Percentiles rank a stretch among this genome's conserved stretches.
These are phyloP conservation scores for Phytophthora niederhauseri DNA, from an alignment of 352 stramenopile species.

Conservation along the genomic window DNA sequence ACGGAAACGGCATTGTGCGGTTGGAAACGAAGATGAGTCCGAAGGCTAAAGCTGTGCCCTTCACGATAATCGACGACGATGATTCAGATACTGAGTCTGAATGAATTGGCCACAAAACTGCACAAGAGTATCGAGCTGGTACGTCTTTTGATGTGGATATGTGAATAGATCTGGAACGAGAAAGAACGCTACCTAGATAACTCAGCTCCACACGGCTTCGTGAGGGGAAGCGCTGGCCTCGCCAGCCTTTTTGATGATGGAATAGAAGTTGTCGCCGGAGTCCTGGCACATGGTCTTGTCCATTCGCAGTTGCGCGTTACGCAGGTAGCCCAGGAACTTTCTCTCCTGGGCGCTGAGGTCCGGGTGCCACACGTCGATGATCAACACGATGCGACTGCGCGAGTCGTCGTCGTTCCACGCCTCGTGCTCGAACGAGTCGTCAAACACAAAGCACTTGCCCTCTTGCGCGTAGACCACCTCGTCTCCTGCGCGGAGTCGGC, in stretches of 20 bases:
- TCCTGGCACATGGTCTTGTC: constrained; percentile 54
- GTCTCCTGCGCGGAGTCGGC: constrained; percentile 74
- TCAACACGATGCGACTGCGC: constrained; percentile 89
- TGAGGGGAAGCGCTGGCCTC: constrained; percentile 38
- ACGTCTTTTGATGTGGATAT: constrained; percentile 14
- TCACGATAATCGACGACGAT: constrained; percentile 37
- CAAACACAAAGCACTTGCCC: constrained; percentile 96
- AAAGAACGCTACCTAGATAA: neutral
- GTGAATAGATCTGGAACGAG: constrained; percentile 21
- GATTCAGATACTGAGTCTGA: constrained; percentile 40
- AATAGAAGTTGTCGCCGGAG: constrained; percentile 70
- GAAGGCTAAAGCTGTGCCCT: constrained; percentile 22
- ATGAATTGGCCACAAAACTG: constrained; percentile 14
- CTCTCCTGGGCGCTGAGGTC: constrained; percentile 90
- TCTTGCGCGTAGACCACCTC: constrained; percentile 75
- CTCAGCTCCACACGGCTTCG: constrained; percentile 60
- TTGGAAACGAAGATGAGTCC: neutral
- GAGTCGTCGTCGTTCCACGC: constrained; percentile 95
- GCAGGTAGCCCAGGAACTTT: constrained; percentile 86
- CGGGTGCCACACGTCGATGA: constrained; percentile 97
- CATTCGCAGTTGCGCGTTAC: constrained; percentile 68
- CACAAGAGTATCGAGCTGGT: constrained; percentile 4
- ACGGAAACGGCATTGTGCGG: neutral
- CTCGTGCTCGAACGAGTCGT: constrained; percentile 99
- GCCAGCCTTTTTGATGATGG: constrained; percentile 67